Percentiles rank a stretch among this genome's conserved stretches.
phyloP scores from a whole-genome alignment of 1,139 yeast species.

The Blastobotrys indianensis region DNA sequence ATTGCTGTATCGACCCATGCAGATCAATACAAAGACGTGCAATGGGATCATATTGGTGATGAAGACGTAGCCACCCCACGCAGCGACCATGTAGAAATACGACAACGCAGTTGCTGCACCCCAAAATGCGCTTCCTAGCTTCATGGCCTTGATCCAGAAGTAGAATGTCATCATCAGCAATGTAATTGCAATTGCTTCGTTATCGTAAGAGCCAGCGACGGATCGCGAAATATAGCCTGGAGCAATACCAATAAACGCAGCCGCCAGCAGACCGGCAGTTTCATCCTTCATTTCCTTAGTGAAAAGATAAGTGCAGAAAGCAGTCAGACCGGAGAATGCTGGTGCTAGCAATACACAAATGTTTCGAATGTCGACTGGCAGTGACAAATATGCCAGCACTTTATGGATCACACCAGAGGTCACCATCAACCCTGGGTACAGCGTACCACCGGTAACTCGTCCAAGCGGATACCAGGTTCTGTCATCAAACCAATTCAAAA shows the following conservation, averaged over 20 bases:
- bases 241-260: conserved; percentile 93
- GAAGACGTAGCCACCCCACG: conserved; percentile 99
- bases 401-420: conserved; percentile 90
- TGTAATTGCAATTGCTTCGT: conserved; percentile 98
- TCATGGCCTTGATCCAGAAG: conserved; percentile 92
- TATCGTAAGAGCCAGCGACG: conserved; percentile 98
- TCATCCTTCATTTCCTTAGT: conserved; percentile 88
- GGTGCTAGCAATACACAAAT: conserved; percentile 96
- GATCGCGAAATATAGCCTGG: conserved; percentile 98
- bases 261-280: conserved; percentile 86
- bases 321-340: conserved; percentile 90
- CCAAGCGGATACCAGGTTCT: conserved; percentile 99
- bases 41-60: conserved; percentile 96
- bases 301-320: conserved; percentile 83
- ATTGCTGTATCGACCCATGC: conserved; percentile 91
- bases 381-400: conserved; percentile 51
- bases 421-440: conserved; percentile 98
- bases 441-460: conserved; percentile 97
- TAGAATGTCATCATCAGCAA: conserved; percentile 91
- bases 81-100: conserved; percentile 98
- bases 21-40: conserved; percentile 81
- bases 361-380: conserved; percentile 88
- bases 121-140: conserved; percentile 81
- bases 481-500: conserved; percentile 97
- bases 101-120: conserved; percentile 80